Conservation (phyloP, 1,139 yeast genomes). For the Candida frijolesensis region DNA sequence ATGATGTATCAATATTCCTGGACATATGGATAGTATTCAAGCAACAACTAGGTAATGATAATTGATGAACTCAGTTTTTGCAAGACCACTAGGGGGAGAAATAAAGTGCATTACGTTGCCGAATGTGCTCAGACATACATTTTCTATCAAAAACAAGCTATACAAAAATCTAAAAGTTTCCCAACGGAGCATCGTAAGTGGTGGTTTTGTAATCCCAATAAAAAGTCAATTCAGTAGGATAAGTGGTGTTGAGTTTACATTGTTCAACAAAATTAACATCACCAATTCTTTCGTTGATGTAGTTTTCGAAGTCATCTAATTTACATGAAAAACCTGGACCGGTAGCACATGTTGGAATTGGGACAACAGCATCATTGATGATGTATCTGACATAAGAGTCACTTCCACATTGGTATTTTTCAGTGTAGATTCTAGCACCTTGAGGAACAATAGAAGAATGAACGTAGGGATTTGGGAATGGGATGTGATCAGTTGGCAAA, state of each 20-base stretch:
- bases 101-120: too few relatives aligned
- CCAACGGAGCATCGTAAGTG: conserved; percentile 29
- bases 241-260: conserved; percentile 39
- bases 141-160: too few relatives aligned
- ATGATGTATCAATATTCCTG: too few relatives aligned
- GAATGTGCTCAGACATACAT: too few relatives aligned
- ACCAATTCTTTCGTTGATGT: conserved; percentile 30
- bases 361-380: conserved; percentile 60
- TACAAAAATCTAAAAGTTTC: conserved; percentile 16
- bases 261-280: conserved; percentile 29
- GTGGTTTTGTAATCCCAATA: conserved; percentile 36
- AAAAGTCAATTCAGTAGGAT: conserved; percentile 34
- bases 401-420: conserved; percentile 44
- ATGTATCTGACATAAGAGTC: conserved; percentile 47
- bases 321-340: conserved; percentile 66
- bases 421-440: conserved; percentile 56
- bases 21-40: too few relatives aligned
- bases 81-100: too few relatives aligned
- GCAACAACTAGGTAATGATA: too few relatives aligned
- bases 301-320: conserved; percentile 37
- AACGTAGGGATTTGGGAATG: conserved; percentile 45
- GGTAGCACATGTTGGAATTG: conserved; percentile 48
- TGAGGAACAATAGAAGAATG: conserved; percentile 55
- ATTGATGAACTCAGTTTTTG: too few relatives aligned
- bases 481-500: conserved; percentile 27